These are phyloP conservation scores for Teratosphaeria gauchensis DNA, from an alignment of 2,329 filamentous ascomycete species.

Conservation along the genomic window DNA sequence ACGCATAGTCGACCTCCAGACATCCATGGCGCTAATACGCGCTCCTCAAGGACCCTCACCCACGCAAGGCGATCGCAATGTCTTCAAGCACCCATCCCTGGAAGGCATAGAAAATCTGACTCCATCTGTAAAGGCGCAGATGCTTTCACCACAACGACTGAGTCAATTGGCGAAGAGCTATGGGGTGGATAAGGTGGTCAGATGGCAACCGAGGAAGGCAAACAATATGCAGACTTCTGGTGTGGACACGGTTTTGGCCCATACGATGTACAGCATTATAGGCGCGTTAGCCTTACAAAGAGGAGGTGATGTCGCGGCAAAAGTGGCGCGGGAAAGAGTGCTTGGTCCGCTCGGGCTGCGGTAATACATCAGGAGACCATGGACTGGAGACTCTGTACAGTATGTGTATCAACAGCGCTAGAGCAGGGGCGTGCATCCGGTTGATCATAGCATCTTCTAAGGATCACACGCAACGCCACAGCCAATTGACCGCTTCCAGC, in stretches of 20 bases:
- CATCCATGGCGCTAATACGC: constrained; percentile 52
- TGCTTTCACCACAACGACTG: constrained; percentile 57
- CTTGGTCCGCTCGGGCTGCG: constrained; percentile 49
- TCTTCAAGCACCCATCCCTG: constrained; percentile 60
- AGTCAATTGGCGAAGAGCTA: constrained; percentile 58
- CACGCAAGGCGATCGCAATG: constrained; percentile 11
- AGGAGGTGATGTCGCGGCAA: constrained; percentile 67
- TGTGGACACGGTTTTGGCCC: constrained; percentile 61
- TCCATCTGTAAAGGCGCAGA: constrained; percentile 46
- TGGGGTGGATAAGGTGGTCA: constrained; percentile 63
- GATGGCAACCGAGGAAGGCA: constrained; percentile 78
- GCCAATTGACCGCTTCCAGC: too few species aligned
- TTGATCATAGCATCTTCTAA: background rate
- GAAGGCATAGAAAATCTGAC: constrained; percentile 65
- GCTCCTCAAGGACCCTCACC: constrained; percentile 21
- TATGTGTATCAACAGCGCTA: background rate
- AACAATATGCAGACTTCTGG: constrained; percentile 65
- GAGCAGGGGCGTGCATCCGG: background rate
- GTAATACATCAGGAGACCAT: constrained; percentile 29
- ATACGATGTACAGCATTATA: constrained; percentile 73
- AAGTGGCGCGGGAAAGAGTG: constrained; percentile 67
- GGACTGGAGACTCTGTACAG: background rate
- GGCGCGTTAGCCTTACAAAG: constrained; percentile 84
- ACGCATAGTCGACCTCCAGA: constrained; percentile 54
- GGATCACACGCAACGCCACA: too few species aligned